Percentiles rank a stretch among this genome's conserved stretches.
phyloP scores from a whole-genome alignment of 352 stramenopile species.

The Globisporangium perplexum region DNA sequence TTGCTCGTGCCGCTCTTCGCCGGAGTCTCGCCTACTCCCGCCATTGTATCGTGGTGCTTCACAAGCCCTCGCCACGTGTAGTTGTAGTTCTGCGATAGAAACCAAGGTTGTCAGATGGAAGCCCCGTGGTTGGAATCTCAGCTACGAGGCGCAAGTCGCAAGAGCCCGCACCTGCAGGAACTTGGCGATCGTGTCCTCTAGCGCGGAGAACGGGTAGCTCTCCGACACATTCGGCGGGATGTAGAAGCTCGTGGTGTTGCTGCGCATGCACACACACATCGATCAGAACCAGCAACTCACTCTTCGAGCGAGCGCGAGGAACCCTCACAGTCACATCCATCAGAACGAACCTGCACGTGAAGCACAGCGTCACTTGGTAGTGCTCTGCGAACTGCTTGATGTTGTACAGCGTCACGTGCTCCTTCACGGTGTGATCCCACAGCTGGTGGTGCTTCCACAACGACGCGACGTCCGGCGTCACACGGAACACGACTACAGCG shows the following conservation, averaged over 20 bases:
- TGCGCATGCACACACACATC: conserved; percentile 15
- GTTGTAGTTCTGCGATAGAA: conserved; percentile 58
- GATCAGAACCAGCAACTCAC: neutral
- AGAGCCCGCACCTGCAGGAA: conserved; percentile 61
- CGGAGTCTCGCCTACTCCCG: conserved; percentile 13
- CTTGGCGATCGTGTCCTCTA: conserved; percentile 86
- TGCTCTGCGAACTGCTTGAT: conserved; percentile 88
- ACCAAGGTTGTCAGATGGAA: neutral
- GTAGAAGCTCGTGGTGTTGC: conserved; percentile 79
- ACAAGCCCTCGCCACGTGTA: conserved; percentile 74
- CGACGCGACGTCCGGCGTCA: conserved; percentile 58
- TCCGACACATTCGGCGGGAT: conserved; percentile 79
- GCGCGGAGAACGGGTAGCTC: conserved; percentile 75
- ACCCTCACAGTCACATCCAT: neutral
- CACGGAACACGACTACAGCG: conserved; percentile 52
- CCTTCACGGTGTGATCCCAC: conserved; percentile 86
- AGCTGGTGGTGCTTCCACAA: conserved; percentile 77
- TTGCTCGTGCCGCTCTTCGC: conserved; percentile 20
- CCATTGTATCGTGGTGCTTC: conserved; percentile 47
- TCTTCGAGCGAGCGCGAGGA: no score
- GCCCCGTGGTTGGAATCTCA: neutral
- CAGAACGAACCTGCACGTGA: conserved; percentile 68
- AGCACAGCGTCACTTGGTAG: conserved; percentile 83
- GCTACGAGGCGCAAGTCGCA: no score
- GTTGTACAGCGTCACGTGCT: conserved; percentile 87